A percentile compares a stretch with the other conserved stretches of the same genome.
phyloP scores from a whole-genome alignment of 768 basidiomycete species.

The Thelephora aurantiotincta region DNA sequence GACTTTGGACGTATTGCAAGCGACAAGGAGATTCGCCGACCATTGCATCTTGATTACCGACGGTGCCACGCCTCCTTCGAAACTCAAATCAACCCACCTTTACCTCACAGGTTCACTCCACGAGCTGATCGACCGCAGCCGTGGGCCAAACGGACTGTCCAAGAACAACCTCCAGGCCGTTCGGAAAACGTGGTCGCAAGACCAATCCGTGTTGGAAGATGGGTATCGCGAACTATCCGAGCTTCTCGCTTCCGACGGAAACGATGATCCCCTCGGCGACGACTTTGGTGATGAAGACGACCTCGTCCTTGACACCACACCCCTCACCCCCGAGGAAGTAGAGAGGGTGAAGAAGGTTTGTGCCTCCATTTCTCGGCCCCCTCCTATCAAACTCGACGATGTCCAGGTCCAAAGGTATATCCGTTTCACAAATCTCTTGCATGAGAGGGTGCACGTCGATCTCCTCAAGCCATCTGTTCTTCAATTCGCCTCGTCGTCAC shows the following conservation, averaged over 20 bases:
- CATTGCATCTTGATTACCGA: background rate
- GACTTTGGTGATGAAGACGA: conserved; percentile 34
- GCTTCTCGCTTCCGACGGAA: conserved; percentile 29
- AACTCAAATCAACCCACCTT: conserved; percentile 12
- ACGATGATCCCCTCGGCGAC: conserved; percentile 13
- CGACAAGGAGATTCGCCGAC: background rate
- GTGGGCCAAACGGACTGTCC: conserved; percentile 32
- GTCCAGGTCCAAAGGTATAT: conserved; percentile 45
- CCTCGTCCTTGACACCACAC: conserved; percentile 34
- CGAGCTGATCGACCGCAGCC: conserved; percentile 13
- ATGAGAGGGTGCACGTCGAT: conserved; percentile 44
- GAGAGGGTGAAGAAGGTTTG: conserved; percentile 44
- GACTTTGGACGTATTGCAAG: conserved; percentile 5
- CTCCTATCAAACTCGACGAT: background rate
- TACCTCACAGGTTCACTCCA: conserved; percentile 16
- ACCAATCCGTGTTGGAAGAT: conserved; percentile 47
- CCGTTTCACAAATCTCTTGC: conserved; percentile 44
- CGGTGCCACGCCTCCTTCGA: background rate
- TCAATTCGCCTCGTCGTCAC: conserved; percentile 12
- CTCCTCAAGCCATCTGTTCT: conserved; percentile 20
- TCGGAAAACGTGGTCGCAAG: conserved; percentile 30
- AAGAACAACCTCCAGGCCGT: conserved; percentile 45
- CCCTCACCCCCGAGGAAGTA: conserved; percentile 35
- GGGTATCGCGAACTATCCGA: conserved; percentile 41
- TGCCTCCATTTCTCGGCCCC: conserved; percentile 2